Conservation (phyloP, 257 asterid genomes). For the Thymus mandschuricus region DNA sequence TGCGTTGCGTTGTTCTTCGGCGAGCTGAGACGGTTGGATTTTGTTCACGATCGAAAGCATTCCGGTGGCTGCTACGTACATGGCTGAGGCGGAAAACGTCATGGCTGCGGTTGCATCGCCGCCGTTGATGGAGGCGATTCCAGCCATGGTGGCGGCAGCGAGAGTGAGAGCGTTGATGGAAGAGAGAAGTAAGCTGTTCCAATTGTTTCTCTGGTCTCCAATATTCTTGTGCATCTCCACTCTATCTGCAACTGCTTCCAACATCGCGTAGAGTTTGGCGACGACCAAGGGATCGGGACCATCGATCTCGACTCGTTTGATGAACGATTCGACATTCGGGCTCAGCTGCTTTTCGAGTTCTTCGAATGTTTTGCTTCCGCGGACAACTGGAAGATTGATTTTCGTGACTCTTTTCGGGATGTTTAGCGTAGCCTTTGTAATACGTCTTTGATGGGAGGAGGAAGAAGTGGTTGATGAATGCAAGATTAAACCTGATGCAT, state of each 20-base stretch:
- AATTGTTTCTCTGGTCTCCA: conserved; percentile 56
- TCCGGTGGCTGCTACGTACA: conserved; percentile 52
- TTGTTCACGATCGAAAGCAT: conserved; percentile 44
- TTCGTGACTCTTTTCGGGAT: conserved; percentile 14
- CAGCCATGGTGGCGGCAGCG: conserved; percentile 44
- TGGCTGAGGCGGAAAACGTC: conserved; percentile 37
- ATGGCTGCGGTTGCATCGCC: conserved; percentile 35
- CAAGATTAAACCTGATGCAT: conserved; percentile 19
- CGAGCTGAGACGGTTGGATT: conserved; percentile 73
- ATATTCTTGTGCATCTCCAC: conserved; percentile 64
- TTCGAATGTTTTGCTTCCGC: neutral
- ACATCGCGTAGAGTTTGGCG: conserved; percentile 51
- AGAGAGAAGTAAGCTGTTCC: conserved; percentile 55
- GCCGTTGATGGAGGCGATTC: conserved; percentile 32
- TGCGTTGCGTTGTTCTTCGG: conserved; percentile 72
- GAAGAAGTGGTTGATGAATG: neutral
- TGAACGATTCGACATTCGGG: neutral
- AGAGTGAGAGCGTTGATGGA: conserved; percentile 54
- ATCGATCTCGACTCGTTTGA: neutral
- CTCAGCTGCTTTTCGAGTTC: conserved; percentile 21
- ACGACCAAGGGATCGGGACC: conserved; percentile 30
- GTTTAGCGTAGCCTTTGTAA: conserved; percentile 13
- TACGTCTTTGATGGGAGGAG: neutral
- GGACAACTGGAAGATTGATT: conserved; percentile 11
- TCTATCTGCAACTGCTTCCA: conserved; percentile 63